Conservation (phyloP, 768 basidiomycete species). For the Rhodotorula kratochvilovae region DNA sequence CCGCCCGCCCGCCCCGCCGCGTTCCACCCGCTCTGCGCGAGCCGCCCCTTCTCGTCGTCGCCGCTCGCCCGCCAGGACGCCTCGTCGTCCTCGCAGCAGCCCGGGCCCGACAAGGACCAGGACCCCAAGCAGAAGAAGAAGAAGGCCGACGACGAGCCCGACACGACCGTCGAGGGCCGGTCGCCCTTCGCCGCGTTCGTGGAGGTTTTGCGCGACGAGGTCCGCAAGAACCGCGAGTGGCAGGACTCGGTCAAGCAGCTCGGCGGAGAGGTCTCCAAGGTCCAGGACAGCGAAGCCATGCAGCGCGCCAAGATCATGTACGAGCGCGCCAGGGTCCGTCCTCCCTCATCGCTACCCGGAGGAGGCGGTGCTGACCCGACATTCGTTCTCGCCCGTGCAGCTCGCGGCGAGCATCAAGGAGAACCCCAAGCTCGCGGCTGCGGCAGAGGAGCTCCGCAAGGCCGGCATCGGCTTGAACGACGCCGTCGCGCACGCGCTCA, state of each 20-base stretch:
- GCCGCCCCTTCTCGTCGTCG: neutral
- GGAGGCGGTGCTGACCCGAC: neutral
- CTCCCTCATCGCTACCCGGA: neutral
- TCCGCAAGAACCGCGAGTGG: conserved; percentile 86
- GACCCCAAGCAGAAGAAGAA: conserved; percentile 13
- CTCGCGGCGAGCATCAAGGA: conserved; percentile 90
- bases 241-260: conserved; percentile 96
- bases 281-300: conserved; percentile 96
- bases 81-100: conserved; percentile 5
- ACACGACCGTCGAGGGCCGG: conserved; percentile 38
- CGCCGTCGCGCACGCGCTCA: conserved; percentile 85
- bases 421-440: conserved; percentile 83
- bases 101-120: neutral
- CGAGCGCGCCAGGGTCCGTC: conserved; percentile 81
- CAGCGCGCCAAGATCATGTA: conserved; percentile 84
- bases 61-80: neutral
- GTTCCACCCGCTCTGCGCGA: neutral
- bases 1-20: neutral
- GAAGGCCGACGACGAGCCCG: conserved; percentile 24
- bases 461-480: conserved; percentile 87
- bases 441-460: conserved; percentile 85
- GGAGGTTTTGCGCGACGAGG: conserved; percentile 83
- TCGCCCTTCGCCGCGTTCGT: conserved; percentile 97
- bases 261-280: conserved; percentile 93
- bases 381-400: conserved; percentile 50